A percentile compares a stretch with the other conserved stretches of the same genome.
Conservation (phyloP, 176 grass and related monocot species). For the Rhynchospora breviuscula region DNA sequence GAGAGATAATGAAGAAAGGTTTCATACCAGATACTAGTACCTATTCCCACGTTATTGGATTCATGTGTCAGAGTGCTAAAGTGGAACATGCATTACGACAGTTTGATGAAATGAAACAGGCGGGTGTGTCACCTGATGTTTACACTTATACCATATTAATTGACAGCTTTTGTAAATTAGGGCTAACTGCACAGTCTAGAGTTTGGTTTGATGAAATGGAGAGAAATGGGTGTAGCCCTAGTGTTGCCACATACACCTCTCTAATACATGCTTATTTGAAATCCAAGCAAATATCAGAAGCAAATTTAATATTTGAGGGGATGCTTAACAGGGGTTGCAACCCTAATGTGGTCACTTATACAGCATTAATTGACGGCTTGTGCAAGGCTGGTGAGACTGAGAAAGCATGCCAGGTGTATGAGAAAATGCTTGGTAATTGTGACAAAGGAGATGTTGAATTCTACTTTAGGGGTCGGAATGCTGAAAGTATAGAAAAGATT, state of each 20-base stretch:
- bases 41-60: constrained; percentile 70
- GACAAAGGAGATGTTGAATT: constrained; percentile 42
- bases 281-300: constrained; percentile 53
- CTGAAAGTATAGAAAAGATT: constrained; percentile 16
- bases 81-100: constrained; percentile 75
- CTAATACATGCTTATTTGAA: constrained; percentile 95
- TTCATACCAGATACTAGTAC: constrained; percentile 86
- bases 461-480: constrained; percentile 40
- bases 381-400: constrained; percentile 70
- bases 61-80: constrained; percentile 61
- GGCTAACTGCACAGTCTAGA: constrained; percentile 64
- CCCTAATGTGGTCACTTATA: constrained; percentile 80
- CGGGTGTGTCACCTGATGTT: constrained; percentile 67
- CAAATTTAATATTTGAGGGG: constrained; percentile 62
- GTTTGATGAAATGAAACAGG: constrained; percentile 91
- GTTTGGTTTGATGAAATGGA: constrained; percentile 81
- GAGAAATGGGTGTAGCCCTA: constrained; percentile 58
- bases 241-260: constrained; percentile 84
- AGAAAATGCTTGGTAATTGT: constrained; percentile 57
- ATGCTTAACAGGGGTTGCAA: constrained; percentile 66
- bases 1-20: constrained; percentile 79
- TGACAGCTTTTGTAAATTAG: constrained; percentile 89
- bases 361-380: constrained; percentile 85
- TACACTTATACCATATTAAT: constrained; percentile 96
- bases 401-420: constrained; percentile 71